Conservation (phyloP, 2,329 filamentous ascomycete genomes). For the Colletotrichum australisinense region DNA sequence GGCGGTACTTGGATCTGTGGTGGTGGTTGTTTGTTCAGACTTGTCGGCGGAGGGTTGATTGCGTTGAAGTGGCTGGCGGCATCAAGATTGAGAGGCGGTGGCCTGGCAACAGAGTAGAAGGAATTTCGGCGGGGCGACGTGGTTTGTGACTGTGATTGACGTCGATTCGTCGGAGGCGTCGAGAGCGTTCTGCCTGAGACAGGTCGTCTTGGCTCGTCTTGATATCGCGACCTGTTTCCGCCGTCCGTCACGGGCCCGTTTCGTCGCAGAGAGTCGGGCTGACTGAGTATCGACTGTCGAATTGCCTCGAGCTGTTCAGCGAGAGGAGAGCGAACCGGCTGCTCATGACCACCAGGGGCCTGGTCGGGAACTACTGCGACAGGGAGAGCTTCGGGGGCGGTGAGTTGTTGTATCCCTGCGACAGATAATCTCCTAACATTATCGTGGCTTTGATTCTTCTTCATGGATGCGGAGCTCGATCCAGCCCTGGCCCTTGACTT, state of each 20-base stretch:
- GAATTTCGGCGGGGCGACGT: slow-evolving; percentile 60
- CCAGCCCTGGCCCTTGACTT: slow-evolving; percentile 11
- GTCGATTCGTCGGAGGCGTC: slow-evolving; percentile 62
- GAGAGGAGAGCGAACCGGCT: slow-evolving; percentile 45
- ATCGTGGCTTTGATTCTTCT: slow-evolving; percentile 49
- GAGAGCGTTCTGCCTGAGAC: slow-evolving; percentile 59
- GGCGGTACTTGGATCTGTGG: slow-evolving; percentile 45
- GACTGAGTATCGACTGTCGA: slow-evolving; percentile 43
- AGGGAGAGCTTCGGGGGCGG: slow-evolving; percentile 68
- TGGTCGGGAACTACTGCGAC: slow-evolving; percentile 57
- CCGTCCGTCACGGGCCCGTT: slow-evolving; percentile 43
- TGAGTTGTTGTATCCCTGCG: slow-evolving; percentile 68
- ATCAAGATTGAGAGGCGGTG: slow-evolving; percentile 58
- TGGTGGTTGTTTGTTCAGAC: slow-evolving; percentile 30
- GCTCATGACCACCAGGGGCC: slow-evolving; percentile 53
- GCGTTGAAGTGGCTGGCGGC: slow-evolving; percentile 23
- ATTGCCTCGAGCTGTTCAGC: slow-evolving; percentile 45
- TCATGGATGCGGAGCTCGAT: slow-evolving; percentile 34
- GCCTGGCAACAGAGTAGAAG: slow-evolving; percentile 57
- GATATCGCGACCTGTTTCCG: slow-evolving; percentile 37
- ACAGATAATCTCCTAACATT: slow-evolving; percentile 66
- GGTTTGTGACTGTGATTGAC: slow-evolving; percentile 44
- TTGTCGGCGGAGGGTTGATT: slow-evolving; percentile 4
- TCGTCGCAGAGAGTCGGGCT: slow-evolving; percentile 40
- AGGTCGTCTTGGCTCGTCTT: slow-evolving; percentile 47